phyloP scores from a whole-genome alignment of 2,329 filamentous ascomycete genomes.

The Trichoderma sp. region DNA sequence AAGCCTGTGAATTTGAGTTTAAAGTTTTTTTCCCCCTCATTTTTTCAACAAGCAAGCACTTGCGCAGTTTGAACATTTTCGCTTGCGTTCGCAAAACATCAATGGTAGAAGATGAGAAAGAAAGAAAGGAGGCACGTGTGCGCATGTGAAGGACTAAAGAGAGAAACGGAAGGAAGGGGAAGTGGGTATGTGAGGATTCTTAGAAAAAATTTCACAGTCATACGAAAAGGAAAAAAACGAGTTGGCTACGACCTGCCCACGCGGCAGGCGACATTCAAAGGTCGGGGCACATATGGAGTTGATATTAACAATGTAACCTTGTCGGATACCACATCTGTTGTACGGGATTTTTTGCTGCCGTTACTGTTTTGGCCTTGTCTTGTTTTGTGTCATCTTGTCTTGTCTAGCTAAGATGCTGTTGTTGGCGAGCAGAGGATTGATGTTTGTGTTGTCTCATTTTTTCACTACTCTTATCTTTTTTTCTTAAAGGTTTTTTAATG shows the following conservation, averaged over 20 bases:
- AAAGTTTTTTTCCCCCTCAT: not conserved
- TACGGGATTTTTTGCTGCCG: constrained; percentile 27
- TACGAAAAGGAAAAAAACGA: not conserved
- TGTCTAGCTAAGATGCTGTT: not conserved
- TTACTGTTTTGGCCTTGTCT: not conserved
- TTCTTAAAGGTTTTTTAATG: not conserved
- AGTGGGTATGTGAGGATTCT: not conserved
- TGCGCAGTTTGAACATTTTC: not conserved
- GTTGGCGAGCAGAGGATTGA: constrained; percentile 1
- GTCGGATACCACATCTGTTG: constrained; percentile 37
- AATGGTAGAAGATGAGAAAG: not conserved
- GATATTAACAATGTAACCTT: constrained; percentile 29
- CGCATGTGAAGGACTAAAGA: not conserved
- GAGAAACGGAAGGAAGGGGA: not conserved
- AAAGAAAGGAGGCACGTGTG: not conserved
- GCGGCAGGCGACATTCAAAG: not conserved
- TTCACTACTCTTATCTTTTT: not conserved
- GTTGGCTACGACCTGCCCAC: not conserved
- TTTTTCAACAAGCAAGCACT: constrained; percentile 25
- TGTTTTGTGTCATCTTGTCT: not conserved
- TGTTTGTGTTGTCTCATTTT: not conserved
- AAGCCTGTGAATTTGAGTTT: constrained; percentile 10
- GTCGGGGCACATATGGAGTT: constrained; percentile 26
- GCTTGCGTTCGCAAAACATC: not conserved
- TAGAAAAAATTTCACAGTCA: not conserved